A percentile compares a stretch with the other conserved stretches of the same genome.
These are phyloP conservation scores for Debaryomyces hansenii DNA, from an alignment of 805 yeast species.

Conservation along the genomic window DNA sequence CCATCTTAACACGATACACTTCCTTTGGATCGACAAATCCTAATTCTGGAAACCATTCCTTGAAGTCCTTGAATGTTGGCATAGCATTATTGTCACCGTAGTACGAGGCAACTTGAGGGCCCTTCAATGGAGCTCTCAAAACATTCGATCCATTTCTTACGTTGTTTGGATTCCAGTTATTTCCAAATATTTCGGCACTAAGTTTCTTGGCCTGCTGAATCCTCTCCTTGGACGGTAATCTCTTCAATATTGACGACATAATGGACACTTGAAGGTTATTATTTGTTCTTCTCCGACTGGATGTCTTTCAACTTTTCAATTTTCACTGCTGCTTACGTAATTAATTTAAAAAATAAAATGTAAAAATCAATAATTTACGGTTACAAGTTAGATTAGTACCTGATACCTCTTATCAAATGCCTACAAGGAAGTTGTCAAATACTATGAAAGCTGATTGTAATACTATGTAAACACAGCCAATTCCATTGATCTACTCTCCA, in stretches of 20 bases:
- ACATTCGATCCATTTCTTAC: conserved; percentile 73
- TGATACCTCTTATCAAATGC: too few relatives aligned
- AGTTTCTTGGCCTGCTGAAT: conserved; percentile 57
- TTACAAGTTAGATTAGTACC: too few relatives aligned
- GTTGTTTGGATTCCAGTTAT: conserved; percentile 64
- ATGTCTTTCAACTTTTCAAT: too few relatives aligned
- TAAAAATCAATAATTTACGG: too few relatives aligned
- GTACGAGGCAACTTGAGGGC: conserved; percentile 67
- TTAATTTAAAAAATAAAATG: too few relatives aligned
- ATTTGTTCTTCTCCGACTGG: too few relatives aligned
- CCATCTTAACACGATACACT: conserved; percentile 65
- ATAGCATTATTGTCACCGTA: conserved; percentile 70
- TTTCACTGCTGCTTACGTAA: too few relatives aligned
- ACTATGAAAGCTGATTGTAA: too few relatives aligned
- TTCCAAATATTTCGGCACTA: conserved; percentile 66
- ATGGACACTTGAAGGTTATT: conserved; percentile 1
- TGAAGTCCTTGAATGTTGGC: conserved; percentile 62
- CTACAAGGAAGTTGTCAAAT: too few relatives aligned
- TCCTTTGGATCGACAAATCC: conserved; percentile 67
- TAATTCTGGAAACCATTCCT: conserved; percentile 49
- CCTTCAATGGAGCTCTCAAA: conserved; percentile 65
- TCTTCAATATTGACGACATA: conserved; percentile 29
- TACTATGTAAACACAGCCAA: too few relatives aligned
- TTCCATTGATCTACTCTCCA: too few relatives aligned
- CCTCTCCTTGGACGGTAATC: conserved; percentile 45